Evolutionary conservation across 371 early-diverging fungal genomes (phyloP).

Genomic region (Chytridium lagenaria): DNA sequence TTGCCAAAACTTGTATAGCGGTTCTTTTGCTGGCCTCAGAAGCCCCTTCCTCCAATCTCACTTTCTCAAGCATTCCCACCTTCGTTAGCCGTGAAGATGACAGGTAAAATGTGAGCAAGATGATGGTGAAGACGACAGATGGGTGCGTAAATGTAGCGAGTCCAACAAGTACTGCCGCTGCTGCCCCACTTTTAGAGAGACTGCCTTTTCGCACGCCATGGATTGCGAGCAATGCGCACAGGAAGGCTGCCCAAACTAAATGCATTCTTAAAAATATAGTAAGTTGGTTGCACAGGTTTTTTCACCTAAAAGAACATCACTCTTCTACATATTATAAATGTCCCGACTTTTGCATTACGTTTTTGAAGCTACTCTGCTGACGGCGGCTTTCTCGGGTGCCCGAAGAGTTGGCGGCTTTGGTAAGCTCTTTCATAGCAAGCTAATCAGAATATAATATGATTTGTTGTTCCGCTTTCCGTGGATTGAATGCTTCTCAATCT

Average conservation of each 20-base stretch:
- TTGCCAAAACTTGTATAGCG: conserved; percentile 80
- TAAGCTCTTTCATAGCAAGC: too few species aligned
- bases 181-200: conserved; percentile 71
- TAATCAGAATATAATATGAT: too few species aligned
- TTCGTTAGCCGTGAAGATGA: conserved; percentile 79
- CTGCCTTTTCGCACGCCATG: conserved; percentile 71
- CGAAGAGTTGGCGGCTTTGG: conserved; percentile 39
- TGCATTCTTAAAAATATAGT: too few species aligned
- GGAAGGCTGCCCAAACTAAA: conserved; percentile 24
- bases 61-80: conserved; percentile 73
- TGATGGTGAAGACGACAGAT: conserved; percentile 63
- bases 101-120: conserved; percentile 77
- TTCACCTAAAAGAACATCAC: neutral
- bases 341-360: conserved; percentile 34
- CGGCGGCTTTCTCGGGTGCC: conserved; percentile 44
- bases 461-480: too few species aligned
- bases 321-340: conserved; percentile 17
- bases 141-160: conserved; percentile 72
- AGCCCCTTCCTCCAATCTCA: conserved; percentile 65
- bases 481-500: neutral
- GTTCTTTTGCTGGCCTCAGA: conserved; percentile 64
- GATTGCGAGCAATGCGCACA: conserved; percentile 59
- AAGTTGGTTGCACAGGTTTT: neutral
- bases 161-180: conserved; percentile 78
- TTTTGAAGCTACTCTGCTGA: conserved; percentile 42